Percentiles rank a stretch among this genome's conserved stretches.
phyloP scores from a whole-genome alignment of 2,329 filamentous ascomycete genomes.

The Ramichloridium luteum region DNA sequence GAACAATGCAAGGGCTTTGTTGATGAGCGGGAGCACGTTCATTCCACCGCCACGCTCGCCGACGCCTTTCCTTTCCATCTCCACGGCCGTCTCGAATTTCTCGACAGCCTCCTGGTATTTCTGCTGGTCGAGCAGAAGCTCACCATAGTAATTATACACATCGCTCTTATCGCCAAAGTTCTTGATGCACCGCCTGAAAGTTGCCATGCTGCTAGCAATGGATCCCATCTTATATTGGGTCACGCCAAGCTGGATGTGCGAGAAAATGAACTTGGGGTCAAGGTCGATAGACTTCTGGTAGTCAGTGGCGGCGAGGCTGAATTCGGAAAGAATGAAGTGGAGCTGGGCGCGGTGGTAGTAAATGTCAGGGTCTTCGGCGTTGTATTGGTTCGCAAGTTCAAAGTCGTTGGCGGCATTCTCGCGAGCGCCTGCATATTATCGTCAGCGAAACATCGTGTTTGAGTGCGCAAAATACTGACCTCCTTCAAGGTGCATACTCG shows the following conservation, averaged over 20 bases:
- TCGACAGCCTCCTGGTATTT: slow-evolving; percentile 92
- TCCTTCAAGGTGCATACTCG: slow-evolving; percentile 83
- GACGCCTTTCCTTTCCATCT: slow-evolving; percentile 75
- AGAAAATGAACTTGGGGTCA: slow-evolving; percentile 94
- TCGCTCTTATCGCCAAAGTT: slow-evolving; percentile 95
- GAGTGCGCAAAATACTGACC: too few relatives aligned
- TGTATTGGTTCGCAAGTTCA: slow-evolving; percentile 69
- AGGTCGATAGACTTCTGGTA: slow-evolving; percentile 99
- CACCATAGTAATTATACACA: slow-evolving; percentile 99
- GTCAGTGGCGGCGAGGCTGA: slow-evolving; percentile 87
- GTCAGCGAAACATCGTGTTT: too few relatives aligned
- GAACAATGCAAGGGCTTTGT: slow-evolving; percentile 94
- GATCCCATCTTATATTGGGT: slow-evolving; percentile 99
- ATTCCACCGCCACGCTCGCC: slow-evolving; percentile 80
- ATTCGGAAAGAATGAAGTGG: slow-evolving; percentile 94
- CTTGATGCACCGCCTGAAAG: slow-evolving; percentile 94
- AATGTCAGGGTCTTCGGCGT: slow-evolving; percentile 84
- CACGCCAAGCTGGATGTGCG: slow-evolving; percentile 96
- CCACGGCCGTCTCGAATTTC: slow-evolving; percentile 96
- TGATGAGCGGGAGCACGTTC: slow-evolving; percentile 95
- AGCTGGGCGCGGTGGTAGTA: slow-evolving; percentile 98
- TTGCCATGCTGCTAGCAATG: slow-evolving; percentile 94
- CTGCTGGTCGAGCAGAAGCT: slow-evolving; percentile 89
- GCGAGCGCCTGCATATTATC: slow-evolving; percentile 49
- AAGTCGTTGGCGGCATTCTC: slow-evolving; percentile 84